Base-by-base conservation (phyloP, 2,329 filamentous ascomycete genomes). In the Blastomyces percursus region DNA sequence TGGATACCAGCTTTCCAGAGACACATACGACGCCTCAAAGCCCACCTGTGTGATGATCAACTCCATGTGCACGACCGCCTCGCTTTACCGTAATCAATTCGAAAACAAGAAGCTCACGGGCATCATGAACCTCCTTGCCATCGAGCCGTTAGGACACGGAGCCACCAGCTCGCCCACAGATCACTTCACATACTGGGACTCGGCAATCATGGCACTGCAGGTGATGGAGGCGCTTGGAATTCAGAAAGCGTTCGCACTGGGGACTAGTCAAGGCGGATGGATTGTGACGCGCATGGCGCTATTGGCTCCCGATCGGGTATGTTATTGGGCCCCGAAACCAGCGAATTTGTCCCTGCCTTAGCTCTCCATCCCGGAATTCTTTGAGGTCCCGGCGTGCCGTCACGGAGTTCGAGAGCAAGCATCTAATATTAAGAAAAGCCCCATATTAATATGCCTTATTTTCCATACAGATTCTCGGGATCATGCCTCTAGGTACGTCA, bases 161-260 rank as follows among this genome's bases (percentile, higher is more conserved):
- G 69, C 77, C 62, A 83, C 81, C 4, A 71, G 76, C 11, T 75
- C 76, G 6, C 70, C 72, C 27, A 66, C 69, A 2, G 76, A 80
- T 63, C 74, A 81, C 56, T 83, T 76, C 67, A 83, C 80, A 6
- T 83, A 83, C 68, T 83, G 81, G 81, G 80, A 82, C 66, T 77
- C 79, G 0, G 80, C 80, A 1, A 74, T 77, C 61, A 81, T 85
- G 79, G 78, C 79, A 12, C 60, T 76, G 38, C 82, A 86, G 71
- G 81, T 82, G 1, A 75, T 86, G 76, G 78, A 83, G 48, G 75
- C 75, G 5, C 63, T 82, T 8, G 72, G 72, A 0, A 75, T 81
- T 21, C 66, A 74, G 16, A 77, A 76, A 65, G 75, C 75, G 0
- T 81, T 81, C 64, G 77, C 75, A 0, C 70, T 82, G 24, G 80